Conservation (phyloP, 108 stramenopile species). For the Cyclotella choctawhatcheeana region DNA sequence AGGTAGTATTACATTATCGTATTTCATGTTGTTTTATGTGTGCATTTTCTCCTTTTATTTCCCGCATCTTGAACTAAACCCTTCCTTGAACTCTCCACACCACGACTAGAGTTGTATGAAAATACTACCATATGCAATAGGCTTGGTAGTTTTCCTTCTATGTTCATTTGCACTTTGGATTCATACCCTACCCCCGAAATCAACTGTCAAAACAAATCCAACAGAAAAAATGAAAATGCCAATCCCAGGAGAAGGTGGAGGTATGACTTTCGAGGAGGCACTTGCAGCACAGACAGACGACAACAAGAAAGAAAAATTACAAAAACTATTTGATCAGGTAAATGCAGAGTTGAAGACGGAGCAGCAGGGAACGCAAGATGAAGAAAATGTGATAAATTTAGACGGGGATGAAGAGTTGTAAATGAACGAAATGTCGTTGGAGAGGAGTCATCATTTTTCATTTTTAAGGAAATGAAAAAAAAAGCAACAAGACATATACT, state of each 20-base stretch:
- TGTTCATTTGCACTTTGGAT: constrained; percentile 25
- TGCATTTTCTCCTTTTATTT: background rate
- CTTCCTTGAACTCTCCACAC: background rate
- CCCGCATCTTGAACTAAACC: background rate
- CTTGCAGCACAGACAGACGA: background rate
- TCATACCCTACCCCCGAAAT: constrained; percentile 24
- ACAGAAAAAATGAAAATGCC: no score
- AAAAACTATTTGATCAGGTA: background rate
- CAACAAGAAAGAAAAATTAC: constrained; percentile 1
- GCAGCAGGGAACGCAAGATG: background rate
- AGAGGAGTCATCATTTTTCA: no score
- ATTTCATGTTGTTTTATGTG: background rate
- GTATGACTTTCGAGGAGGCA: constrained; percentile 17
- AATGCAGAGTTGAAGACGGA: constrained; percentile 4
- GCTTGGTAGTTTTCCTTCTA: constrained; percentile 15
- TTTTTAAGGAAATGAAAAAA: no score
- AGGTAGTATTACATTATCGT: background rate
- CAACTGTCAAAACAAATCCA: background rate
- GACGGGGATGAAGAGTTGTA: constrained; percentile 29
- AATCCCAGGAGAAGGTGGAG: background rate
- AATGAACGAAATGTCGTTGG: background rate
- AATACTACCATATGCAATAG: constrained; percentile 25
- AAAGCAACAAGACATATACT: no score
- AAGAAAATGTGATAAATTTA: constrained; percentile 26
- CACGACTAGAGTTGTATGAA: constrained; percentile 24